These are phyloP conservation scores for Stemphylium lycopersici DNA, from an alignment of 2,329 filamentous ascomycete species.

Conservation along the genomic window DNA sequence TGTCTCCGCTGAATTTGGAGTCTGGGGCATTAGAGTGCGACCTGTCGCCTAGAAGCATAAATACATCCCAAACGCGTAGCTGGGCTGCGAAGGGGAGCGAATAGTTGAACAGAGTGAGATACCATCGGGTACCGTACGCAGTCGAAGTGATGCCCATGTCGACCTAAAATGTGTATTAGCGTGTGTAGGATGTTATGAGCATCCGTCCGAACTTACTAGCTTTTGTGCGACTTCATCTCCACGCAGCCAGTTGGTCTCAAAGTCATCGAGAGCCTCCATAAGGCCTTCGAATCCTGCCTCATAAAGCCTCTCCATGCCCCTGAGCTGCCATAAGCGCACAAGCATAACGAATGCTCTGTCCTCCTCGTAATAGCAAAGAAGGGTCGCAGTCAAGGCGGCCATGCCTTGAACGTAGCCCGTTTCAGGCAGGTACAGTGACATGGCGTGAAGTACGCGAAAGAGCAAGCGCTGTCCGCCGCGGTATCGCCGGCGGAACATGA, in stretches of 20 bases:
- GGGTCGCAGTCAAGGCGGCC: slow-evolving; percentile 88
- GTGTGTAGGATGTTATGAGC: neutral
- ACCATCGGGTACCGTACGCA: slow-evolving; percentile 97
- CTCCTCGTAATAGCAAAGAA: slow-evolving; percentile 97
- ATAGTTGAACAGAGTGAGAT: slow-evolving; percentile 95
- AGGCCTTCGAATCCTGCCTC: slow-evolving; percentile 82
- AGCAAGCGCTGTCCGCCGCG: slow-evolving; percentile 85
- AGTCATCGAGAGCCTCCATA: slow-evolving; percentile 83
- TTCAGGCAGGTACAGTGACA: slow-evolving; percentile 88
- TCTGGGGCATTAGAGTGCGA: slow-evolving; percentile 51
- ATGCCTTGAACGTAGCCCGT: slow-evolving; percentile 98
- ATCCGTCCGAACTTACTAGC: slow-evolving; percentile 65
- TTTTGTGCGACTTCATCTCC: slow-evolving; percentile 79
- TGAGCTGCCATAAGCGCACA: slow-evolving; percentile 88
- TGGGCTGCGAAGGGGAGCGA: slow-evolving; percentile 94
- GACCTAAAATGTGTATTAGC: slow-evolving; percentile 56
- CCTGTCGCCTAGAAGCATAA: slow-evolving; percentile 87
- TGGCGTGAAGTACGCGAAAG: slow-evolving; percentile 89
- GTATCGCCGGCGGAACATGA: slow-evolving; percentile 95
- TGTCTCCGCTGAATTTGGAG: slow-evolving; percentile 61
- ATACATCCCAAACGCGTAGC: slow-evolving; percentile 95
- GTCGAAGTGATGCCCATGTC: slow-evolving; percentile 83
- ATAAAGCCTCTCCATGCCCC: slow-evolving; percentile 86
- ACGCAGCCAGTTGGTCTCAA: slow-evolving; percentile 81
- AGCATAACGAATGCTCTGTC: slow-evolving; percentile 95